Evolutionary conservation across 208 protist species (phyloP).

Genomic region (Acanthamoeba sp.): DNA sequence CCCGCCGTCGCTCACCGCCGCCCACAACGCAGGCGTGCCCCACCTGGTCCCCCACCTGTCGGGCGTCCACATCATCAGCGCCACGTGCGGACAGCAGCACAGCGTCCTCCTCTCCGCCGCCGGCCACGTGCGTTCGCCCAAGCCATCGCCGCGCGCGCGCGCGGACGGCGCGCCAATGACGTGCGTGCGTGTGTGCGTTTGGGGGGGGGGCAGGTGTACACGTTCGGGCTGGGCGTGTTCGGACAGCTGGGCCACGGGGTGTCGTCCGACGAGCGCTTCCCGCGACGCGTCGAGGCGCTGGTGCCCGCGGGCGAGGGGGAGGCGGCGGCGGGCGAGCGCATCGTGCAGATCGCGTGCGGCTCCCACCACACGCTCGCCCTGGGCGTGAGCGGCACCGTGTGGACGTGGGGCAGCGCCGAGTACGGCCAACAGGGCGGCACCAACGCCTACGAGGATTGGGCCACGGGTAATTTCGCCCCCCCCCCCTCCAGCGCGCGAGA

Average conservation of each 20-base stretch:
- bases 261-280: slow-evolving; percentile 3
- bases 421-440: slow-evolving; percentile 68
- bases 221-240: slow-evolving; percentile 45
- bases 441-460: slow-evolving; percentile 73
- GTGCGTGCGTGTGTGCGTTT: background rate
- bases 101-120: slow-evolving; percentile 35
- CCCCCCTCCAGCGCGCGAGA: too few relatives aligned
- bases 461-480: background rate
- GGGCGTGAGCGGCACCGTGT: slow-evolving; percentile 50
- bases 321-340: background rate
- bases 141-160: too few relatives aligned
- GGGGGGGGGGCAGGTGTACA: slow-evolving; percentile 55
- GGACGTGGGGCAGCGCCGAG: slow-evolving; percentile 62
- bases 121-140: background rate
- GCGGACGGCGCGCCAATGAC: too few relatives aligned
- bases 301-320: slow-evolving; percentile 8
- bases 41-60: background rate
- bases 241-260: slow-evolving; percentile 52
- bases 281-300: background rate
- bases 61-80: slow-evolving; percentile 22
- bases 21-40: slow-evolving; percentile 15
- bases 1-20: too few relatives aligned
- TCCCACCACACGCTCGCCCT: slow-evolving; percentile 55
- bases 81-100: slow-evolving; percentile 62
- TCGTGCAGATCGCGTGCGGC: slow-evolving; percentile 47